Evolutionary conservation across 768 basidiomycete species (phyloP).

Genomic region (Kwoniella mangroviensis): DNA sequence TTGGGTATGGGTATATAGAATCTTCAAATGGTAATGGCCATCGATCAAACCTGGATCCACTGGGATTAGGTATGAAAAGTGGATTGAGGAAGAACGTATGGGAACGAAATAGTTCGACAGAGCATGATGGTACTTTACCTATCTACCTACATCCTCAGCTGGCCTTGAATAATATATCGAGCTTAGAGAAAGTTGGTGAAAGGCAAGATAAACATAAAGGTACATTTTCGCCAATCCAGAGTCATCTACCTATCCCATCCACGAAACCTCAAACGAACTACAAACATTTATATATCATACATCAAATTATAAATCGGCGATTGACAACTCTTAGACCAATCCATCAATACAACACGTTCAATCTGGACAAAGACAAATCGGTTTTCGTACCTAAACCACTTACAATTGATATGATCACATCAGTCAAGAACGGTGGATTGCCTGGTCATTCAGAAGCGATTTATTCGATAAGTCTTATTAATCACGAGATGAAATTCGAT

Average conservation of each 20-base stretch:
- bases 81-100: slow-evolving; percentile 39
- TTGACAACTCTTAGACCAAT: slow-evolving; percentile 18
- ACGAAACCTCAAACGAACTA: slow-evolving; percentile 46
- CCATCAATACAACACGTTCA: neutral
- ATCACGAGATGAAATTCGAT: slow-evolving; percentile 42
- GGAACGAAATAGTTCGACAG: slow-evolving; percentile 29
- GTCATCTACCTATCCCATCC: slow-evolving; percentile 42
- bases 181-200: too few relatives aligned
- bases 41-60: slow-evolving; percentile 14
- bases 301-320: slow-evolving; percentile 37
- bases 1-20: slow-evolving; percentile 10
- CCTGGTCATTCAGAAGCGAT: slow-evolving; percentile 52
- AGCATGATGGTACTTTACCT: neutral
- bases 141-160: slow-evolving; percentile 11
- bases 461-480: slow-evolving; percentile 49
- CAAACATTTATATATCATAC: slow-evolving; percentile 50
- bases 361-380: neutral
- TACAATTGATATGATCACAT: slow-evolving; percentile 45
- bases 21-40: neutral
- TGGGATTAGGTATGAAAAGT: slow-evolving; percentile 28
- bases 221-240: slow-evolving; percentile 29
- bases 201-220: neutral
- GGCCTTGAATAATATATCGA: neutral
- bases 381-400: slow-evolving; percentile 9
- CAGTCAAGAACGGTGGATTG: slow-evolving; percentile 48